These are phyloP conservation scores for Biscogniauxia sp. DNA, from an alignment of 2,329 filamentous ascomycete genomes.

Conservation along the genomic window DNA sequence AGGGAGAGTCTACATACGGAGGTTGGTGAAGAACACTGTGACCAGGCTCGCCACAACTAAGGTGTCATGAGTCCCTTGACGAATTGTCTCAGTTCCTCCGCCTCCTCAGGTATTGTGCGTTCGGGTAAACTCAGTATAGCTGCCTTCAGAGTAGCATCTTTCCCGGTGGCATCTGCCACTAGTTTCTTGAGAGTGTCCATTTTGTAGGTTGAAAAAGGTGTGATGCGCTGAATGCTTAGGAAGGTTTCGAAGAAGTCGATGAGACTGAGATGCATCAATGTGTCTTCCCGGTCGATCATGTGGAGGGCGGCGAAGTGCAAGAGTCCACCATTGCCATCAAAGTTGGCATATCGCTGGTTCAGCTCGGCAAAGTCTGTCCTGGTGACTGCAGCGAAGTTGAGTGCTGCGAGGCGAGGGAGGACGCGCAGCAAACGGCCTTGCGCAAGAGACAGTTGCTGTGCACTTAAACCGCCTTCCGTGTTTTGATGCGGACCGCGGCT, in stretches of 20 bases:
- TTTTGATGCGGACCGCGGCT: conserved; percentile 31
- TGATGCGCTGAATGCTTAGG: conserved; percentile 46
- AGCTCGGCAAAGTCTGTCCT: conserved; percentile 37
- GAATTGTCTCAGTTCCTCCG: conserved; percentile 45
- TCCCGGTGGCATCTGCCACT: conserved; percentile 39
- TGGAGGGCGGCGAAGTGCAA: conserved; percentile 50
- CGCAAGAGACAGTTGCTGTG: conserved; percentile 46
- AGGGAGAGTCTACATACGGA: too few relatives aligned
- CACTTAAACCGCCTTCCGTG: conserved; percentile 22
- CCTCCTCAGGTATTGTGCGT: conserved; percentile 50
- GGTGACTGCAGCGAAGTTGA: conserved; percentile 44
- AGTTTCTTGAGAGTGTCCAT: conserved; percentile 38
- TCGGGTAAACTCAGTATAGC: conserved; percentile 45
- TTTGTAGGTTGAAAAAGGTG: conserved; percentile 36
- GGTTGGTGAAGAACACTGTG: neutral
- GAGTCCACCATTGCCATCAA: conserved; percentile 36
- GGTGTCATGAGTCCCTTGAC: conserved; percentile 39
- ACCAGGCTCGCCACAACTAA: conserved; percentile 14
- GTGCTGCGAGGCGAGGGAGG: conserved; percentile 47
- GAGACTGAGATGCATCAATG: conserved; percentile 49
- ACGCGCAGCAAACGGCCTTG: conserved; percentile 53
- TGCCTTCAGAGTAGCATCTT: conserved; percentile 38
- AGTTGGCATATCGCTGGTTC: conserved; percentile 24
- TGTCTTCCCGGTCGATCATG: conserved; percentile 51
- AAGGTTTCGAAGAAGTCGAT: conserved; percentile 54